These are phyloP conservation scores for Auxenochlorella pyrenoidosa DNA, from an alignment of 139 green algal species.

Conservation along the genomic window DNA sequence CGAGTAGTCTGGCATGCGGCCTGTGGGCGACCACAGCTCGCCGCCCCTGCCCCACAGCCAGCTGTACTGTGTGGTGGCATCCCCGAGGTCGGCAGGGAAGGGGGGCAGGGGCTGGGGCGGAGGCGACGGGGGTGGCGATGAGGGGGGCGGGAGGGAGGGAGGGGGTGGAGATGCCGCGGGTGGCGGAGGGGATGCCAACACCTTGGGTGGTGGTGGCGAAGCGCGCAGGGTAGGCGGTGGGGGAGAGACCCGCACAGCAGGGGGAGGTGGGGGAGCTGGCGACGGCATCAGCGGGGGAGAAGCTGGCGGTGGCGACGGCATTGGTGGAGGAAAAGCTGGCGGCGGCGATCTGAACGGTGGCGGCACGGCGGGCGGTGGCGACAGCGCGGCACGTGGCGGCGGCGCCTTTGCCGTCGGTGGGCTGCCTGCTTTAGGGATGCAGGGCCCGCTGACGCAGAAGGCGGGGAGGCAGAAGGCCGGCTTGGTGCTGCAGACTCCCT, in stretches of 20 bases:
- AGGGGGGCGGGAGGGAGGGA: background rate
- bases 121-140: background rate
- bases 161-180: background rate
- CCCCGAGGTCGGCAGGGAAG: constrained; percentile 4
- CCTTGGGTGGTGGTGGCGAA: background rate
- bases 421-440: background rate
- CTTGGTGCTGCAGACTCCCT: background rate
- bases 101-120: background rate
- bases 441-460: background rate
- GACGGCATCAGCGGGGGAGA: background rate
- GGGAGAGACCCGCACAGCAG: background rate
- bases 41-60: constrained; percentile 10
- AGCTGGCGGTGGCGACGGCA: background rate
- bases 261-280: background rate
- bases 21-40: background rate
- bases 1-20: constrained; percentile 8
- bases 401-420: background rate
- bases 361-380: background rate
- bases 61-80: constrained; percentile 12
- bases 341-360: background rate
- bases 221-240: background rate
- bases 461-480: background rate
- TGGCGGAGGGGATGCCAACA: background rate
- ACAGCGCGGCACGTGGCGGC: too few species aligned
- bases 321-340: background rate